Conservation (phyloP, 768 basidiomycete species). For the Cubamyces sp. region DNA sequence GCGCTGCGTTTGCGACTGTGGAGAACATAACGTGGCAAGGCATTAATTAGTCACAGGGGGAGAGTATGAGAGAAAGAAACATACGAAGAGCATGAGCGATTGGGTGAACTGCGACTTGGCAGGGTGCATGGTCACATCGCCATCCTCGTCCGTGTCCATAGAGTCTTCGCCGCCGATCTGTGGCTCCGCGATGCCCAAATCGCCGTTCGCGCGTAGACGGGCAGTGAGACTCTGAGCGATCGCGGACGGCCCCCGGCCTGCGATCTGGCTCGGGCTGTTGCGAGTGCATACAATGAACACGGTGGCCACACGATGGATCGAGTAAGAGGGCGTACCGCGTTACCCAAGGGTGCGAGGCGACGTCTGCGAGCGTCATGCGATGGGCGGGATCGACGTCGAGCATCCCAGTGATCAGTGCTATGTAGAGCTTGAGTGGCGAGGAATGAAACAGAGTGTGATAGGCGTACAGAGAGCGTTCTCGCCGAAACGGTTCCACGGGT, state of each 20-base stretch:
- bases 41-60: background rate
- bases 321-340: constrained; percentile 51
- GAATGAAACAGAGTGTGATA: too few species aligned
- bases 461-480: constrained; percentile 63
- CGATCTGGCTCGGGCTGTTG: constrained; percentile 70
- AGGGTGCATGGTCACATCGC: constrained; percentile 62
- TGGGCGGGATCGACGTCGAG: constrained; percentile 69
- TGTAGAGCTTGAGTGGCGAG: constrained; percentile 2
- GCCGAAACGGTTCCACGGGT: constrained; percentile 79
- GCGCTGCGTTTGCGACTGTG: constrained; percentile 80
- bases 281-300: background rate
- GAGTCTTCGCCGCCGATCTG: constrained; percentile 42
- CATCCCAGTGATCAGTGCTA: constrained; percentile 79
- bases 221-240: constrained; percentile 76
- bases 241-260: constrained; percentile 49
- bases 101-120: constrained; percentile 79
- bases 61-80: constrained; percentile 34
- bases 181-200: constrained; percentile 73
- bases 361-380: constrained; percentile 65
- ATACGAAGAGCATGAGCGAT: constrained; percentile 78
- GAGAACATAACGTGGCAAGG: background rate
- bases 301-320: background rate
- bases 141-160: constrained; percentile 52
- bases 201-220: constrained; percentile 68
- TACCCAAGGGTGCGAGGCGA: constrained; percentile 73